Percentiles rank a stretch among this genome's conserved stretches.
phyloP scores from a whole-genome alignment of 495 filamentous ascomycete species.

The Physcia stellaris region DNA sequence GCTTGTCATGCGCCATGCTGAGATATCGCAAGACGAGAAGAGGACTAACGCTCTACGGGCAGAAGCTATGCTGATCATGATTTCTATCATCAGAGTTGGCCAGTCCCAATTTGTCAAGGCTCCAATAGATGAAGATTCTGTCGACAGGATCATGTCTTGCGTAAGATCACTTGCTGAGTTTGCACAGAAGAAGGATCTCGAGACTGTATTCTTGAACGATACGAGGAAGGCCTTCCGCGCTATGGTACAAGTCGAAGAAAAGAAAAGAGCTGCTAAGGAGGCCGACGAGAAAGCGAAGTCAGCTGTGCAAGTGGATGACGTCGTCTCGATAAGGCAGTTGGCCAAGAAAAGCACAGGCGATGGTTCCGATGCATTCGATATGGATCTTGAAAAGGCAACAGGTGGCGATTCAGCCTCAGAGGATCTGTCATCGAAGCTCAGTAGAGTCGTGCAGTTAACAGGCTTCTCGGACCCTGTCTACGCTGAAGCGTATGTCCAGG shows the following conservation, averaged over 20 bases:
- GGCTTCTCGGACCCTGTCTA: conserved; percentile 98
- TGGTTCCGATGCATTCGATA: conserved; percentile 69
- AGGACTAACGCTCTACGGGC: conserved; percentile 90
- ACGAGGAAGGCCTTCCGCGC: conserved; percentile 91
- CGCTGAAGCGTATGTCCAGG: conserved; percentile 95
- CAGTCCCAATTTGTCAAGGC: conserved; percentile 97
- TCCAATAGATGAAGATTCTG: conserved; percentile 93
- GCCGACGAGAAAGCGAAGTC: conserved; percentile 85
- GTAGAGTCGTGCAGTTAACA: conserved; percentile 90
- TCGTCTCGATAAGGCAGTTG: conserved; percentile 81
- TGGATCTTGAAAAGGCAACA: conserved; percentile 87
- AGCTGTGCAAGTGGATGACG: conserved; percentile 90
- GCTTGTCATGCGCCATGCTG: conserved; percentile 93
- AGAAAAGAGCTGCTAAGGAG: conserved; percentile 85
- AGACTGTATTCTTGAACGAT: conserved; percentile 88
- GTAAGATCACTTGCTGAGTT: conserved; percentile 90
- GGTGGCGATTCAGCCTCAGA: conserved; percentile 77
- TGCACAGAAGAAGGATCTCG: conserved; percentile 72
- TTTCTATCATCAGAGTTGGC: conserved; percentile 92
- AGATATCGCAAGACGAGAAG: conserved; percentile 74
- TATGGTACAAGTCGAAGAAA: conserved; percentile 98
- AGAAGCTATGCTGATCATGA: conserved; percentile 99
- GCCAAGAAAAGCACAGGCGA: conserved; percentile 83
- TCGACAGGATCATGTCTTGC: conserved; percentile 95
- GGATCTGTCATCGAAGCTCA: conserved; percentile 84